Percentiles rank a stretch among this genome's conserved stretches.
These are phyloP conservation scores for Yamadazyma paraphyllophila DNA, from an alignment of 805 yeast genomes.

Conservation along the genomic window DNA sequence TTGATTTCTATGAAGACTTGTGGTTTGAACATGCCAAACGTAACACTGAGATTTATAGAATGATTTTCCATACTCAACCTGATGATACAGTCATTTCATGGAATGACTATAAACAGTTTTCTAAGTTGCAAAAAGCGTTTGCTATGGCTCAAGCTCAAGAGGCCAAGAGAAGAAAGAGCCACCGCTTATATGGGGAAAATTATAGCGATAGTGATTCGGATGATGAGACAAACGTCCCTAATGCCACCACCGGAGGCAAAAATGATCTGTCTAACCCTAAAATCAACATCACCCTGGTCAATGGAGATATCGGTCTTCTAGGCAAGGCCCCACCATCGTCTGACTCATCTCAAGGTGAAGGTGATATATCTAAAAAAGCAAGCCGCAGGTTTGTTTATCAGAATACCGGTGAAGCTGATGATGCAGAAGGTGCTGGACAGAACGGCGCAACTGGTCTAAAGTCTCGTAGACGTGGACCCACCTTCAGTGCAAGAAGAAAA, in stretches of 20 bases:
- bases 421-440: conserved; percentile 1
- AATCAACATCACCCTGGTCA: conserved; percentile 1
- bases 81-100: conserved; percentile 88
- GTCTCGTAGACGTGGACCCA: conserved; percentile 15
- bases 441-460: conserved; percentile 5
- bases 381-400: conserved; percentile 8
- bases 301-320: conserved; percentile 24
- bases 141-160: conserved; percentile 35
- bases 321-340: conserved; percentile 32
- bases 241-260: conserved; percentile 20
- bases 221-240: conserved; percentile 4
- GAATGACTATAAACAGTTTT: conserved; percentile 79
- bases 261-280: conserved; percentile 20
- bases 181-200: conserved; percentile 16
- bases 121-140: conserved; percentile 61
- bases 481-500: conserved; percentile 23
- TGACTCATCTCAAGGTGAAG: neutral
- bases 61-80: conserved; percentile 92
- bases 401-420: conserved; percentile 2
- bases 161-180: conserved; percentile 26
- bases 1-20: conserved; percentile 77
- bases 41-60: conserved; percentile 77
- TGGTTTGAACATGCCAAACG: conserved; percentile 83
- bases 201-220: conserved; percentile 15
- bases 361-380: conserved; percentile 2